A percentile compares a stretch with the other conserved stretches of the same genome.
Evolutionary conservation across 2,329 filamentous ascomycete species (phyloP).

Genomic region (Lachnellula occidentalis): DNA sequence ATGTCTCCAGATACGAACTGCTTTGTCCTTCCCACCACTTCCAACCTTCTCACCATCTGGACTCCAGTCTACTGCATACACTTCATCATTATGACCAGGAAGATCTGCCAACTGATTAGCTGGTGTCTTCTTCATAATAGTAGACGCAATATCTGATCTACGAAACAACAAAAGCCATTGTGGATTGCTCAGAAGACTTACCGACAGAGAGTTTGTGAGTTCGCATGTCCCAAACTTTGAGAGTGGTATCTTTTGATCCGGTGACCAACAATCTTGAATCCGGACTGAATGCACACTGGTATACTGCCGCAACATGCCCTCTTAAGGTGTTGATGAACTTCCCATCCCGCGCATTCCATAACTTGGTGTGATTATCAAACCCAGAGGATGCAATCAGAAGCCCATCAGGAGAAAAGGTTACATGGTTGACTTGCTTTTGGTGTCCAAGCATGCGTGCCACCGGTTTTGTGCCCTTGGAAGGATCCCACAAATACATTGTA

Average conservation of each 20-base stretch:
- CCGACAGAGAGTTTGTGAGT: constrained; percentile 67
- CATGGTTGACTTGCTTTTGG: constrained; percentile 94
- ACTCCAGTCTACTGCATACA: constrained; percentile 93
- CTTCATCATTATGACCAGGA: constrained; percentile 86
- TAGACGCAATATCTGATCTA: neutral
- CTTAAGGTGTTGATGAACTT: constrained; percentile 83
- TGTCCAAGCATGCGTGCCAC: constrained; percentile 87
- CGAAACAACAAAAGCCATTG: neutral
- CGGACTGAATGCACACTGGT: constrained; percentile 87
- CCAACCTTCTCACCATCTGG: constrained; percentile 83
- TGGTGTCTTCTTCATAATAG: neutral
- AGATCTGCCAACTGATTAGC: constrained; percentile 53
- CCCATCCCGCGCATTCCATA: constrained; percentile 74
- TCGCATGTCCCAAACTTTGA: constrained; percentile 91
- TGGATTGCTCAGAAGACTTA: constrained; percentile 12
- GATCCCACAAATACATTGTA: constrained; percentile 95
- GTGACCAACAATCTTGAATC: constrained; percentile 88
- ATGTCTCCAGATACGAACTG: constrained; percentile 61
- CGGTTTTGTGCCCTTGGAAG: constrained; percentile 71
- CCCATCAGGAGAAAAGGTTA: constrained; percentile 89
- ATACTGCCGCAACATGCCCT: constrained; percentile 87
- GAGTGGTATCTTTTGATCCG: constrained; percentile 74
- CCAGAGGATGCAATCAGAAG: constrained; percentile 78
- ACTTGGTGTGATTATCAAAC: constrained; percentile 92
- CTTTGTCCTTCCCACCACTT: constrained; percentile 90